Evolutionary conservation across 768 basidiomycete genomes (phyloP), one percentile per base, ranked within the genome.

Genomic region (Lactarius trivialis): DNA sequence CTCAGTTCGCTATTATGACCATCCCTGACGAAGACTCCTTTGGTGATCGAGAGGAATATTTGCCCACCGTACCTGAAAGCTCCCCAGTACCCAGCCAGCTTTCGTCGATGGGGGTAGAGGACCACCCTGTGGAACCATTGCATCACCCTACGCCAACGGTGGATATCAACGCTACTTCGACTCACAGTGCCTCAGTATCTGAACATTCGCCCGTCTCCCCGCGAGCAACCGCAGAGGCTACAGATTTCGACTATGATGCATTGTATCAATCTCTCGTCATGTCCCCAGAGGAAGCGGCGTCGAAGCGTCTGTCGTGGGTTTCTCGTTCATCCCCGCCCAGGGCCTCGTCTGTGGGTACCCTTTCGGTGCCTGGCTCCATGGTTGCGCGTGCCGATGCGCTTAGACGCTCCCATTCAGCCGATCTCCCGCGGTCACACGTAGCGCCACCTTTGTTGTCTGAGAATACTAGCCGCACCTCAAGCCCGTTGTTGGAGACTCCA

Each of bases 251-350:
- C 21, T 65, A 65, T 26, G 61, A 63, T 17, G 57, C 53, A 43
- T 14, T 66, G 48, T 65, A 66, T 48, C 63, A 60, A 49, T 57
- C 50, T n/a, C 14, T 59, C 5, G 19, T 51, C 30, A 58, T 56
- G 63, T 66, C 65, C 6, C 63, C 65, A 15, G 52, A 65, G 30
- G 55, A 64, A 34, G 63, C 58, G 1, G 41, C 41, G 39, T 52
- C 63, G 21, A 65, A 65, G 49, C 67, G 60, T 53, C 56, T 60
- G 52, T 67, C 65, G n/a, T 67, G 60, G 51, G 43, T 51, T 4
- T 60, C 60, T 37, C 51, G 49, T 19, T 33, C 19, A 11, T 60
- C 41, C 2, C 51, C 54, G 21, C 32, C 14, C 11, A 55, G 43
- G 17, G 36, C 63, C 15, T 54, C 58, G 4, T 55, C 62, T 41